Conservation (phyloP, 148 eudicot genomes). For the Simmondsia chinensis region DNA sequence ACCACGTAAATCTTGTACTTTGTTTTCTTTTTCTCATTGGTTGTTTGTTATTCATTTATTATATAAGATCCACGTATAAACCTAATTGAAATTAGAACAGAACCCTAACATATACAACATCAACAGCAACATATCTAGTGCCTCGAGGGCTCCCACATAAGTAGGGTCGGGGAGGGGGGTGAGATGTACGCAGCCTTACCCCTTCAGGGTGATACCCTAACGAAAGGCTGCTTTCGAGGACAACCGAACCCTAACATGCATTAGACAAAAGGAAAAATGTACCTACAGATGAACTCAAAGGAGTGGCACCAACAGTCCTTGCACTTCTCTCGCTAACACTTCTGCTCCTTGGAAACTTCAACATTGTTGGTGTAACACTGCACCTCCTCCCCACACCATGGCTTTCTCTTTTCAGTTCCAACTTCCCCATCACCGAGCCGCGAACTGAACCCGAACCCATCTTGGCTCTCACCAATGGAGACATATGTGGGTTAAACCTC, state of each 20-base stretch:
- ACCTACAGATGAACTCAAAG: slow-evolving; percentile 80
- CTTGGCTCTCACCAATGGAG: slow-evolving; percentile 49
- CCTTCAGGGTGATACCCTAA: no score
- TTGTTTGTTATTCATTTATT: no score
- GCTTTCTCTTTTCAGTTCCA: slow-evolving; percentile 47
- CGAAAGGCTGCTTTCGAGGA: no score
- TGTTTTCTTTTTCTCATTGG: no score
- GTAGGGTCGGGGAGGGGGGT: no score
- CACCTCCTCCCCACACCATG: slow-evolving; percentile 49
- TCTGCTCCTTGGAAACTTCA: slow-evolving; percentile 67
- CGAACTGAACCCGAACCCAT: slow-evolving; percentile 51
- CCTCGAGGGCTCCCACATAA: no score
- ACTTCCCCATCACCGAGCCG: slow-evolving; percentile 34
- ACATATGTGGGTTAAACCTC: slow-evolving; percentile 37
- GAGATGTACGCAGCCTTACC: no score
- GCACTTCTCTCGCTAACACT: slow-evolving; percentile 66
- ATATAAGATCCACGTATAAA: no score
- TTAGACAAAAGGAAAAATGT: slow-evolving; percentile 30
- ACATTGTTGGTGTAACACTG: slow-evolving; percentile 48
- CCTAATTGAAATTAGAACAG: no score
- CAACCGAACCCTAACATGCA: background rate
- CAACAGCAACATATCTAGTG: no score
- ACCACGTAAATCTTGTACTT: no score
- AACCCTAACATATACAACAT: no score
- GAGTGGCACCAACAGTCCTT: slow-evolving; percentile 33